Base-by-base conservation (phyloP, 176 grass and related monocot genomes). In the Lolium rigidum region DNA sequence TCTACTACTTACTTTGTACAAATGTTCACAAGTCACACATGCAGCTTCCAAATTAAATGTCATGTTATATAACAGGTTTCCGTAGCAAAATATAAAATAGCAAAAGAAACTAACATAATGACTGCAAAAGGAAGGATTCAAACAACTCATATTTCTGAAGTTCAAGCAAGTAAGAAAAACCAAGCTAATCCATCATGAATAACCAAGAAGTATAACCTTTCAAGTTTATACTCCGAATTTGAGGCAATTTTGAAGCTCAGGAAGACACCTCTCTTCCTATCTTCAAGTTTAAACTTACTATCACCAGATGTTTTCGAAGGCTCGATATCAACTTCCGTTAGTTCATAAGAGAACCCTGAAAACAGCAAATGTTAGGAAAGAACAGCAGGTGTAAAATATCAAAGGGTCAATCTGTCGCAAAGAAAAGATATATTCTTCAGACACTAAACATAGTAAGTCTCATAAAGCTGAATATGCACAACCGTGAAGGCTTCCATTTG, bases 231-330 rank as follows among this genome's bases (percentile, higher is more conserved):
- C 11, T 98, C 94, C 13, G 90, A 92, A 84, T 82, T 87, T 8
- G 97, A 90, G 75, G 97, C 86, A 26, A 92, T 89, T 90, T 98
- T 98, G 88, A 98, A 98, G 87, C 88, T 89, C 86, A 87, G 82
- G 58, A 91, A 76, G 80, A 84, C 80, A 60, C 86, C 90, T 80
- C 38, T 85, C 55, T 92, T 98, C 93, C 80, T 95, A 22, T 90
- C 80, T 90, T 92, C 86, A 69, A 92, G 83, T 83, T 87, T 91
- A 65, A 91, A 85, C 44, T 89, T 92, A 71, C 74, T 82, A 80
- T 92, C 86, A 56, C 76, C 43, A 56, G 84, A 26, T 80, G 26
- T 38, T 88, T 87, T 92, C 79, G 90, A 78, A 86, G 90, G 90
- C 68, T 98, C 97, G 20, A 94, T 82, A 80, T 98, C 97, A 62